A percentile compares a stretch with the other conserved stretches of the same genome.
Evolutionary conservation across 1,284 basidiomycete genomes (phyloP).

Genomic region (Boletellus sp.): DNA sequence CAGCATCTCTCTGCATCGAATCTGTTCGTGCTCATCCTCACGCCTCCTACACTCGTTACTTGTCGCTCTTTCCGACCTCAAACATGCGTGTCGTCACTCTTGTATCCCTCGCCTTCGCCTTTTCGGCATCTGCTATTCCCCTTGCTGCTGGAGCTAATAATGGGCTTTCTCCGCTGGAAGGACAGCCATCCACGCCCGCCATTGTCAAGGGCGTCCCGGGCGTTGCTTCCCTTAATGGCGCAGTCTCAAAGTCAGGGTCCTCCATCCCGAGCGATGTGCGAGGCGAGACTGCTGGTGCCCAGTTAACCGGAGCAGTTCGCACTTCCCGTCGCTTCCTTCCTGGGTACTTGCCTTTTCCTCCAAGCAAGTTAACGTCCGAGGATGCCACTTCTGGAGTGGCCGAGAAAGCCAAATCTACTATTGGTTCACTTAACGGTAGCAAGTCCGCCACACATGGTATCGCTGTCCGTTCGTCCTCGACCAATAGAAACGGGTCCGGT

Average conservation of each 20-base stretch:
- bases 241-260: neutral
- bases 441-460: neutral
- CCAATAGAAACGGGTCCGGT: neutral
- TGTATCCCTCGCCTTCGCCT: slow-evolving; percentile 3
- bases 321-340: neutral
- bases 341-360: neutral
- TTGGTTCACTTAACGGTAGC: neutral
- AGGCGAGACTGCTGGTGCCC: neutral
- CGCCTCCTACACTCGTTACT: neutral
- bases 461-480: neutral
- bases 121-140: slow-evolving; percentile 7
- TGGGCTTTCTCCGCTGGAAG: neutral
- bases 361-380: neutral
- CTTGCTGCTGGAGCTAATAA: neutral
- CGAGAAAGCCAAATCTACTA: neutral
- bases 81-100: slow-evolving; percentile 9
- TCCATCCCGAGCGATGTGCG: neutral
- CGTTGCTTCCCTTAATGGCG: neutral
- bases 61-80: neutral
- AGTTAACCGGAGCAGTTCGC: no score
- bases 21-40: neutral
- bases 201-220: neutral
- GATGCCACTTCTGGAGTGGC: neutral
- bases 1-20: neutral
- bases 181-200: neutral